Conservation (phyloP, 345 rosid genomes). For the Trapa incisa region DNA sequence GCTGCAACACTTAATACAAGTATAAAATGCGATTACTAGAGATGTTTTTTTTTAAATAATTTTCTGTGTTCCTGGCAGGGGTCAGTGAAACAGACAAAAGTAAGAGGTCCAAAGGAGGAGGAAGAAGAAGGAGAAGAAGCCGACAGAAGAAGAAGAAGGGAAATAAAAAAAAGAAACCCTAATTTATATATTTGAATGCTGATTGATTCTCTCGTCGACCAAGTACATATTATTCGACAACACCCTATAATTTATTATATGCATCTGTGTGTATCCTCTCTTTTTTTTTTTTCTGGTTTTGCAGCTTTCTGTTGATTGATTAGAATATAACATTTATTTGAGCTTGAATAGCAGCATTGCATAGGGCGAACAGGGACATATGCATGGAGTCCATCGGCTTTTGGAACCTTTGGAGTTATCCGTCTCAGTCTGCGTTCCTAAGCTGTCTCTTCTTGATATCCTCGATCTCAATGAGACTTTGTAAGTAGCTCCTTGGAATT, state of each 20-base stretch:
- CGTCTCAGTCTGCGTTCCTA: constrained; percentile 30
- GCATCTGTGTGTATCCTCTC: too few species aligned
- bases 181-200: neutral
- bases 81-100: constrained; percentile 4
- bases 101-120: neutral
- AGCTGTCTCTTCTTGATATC: constrained; percentile 48
- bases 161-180: neutral
- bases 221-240: too few species aligned
- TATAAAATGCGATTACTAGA: neutral
- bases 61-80: neutral
- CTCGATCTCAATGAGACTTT: constrained; percentile 5
- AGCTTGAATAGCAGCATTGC: neutral
- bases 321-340: neutral
- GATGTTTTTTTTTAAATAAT: neutral
- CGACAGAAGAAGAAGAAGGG: neutral
- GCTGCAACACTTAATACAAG: neutral
- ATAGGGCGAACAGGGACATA: constrained; percentile 1
- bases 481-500: neutral
- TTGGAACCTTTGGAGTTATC: constrained; percentile 10
- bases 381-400: constrained; percentile 4
- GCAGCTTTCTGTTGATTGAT: neutral
- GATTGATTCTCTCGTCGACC: neutral
- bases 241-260: neutral
- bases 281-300: neutral
- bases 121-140: neutral